These are phyloP conservation scores for Cryptococcus hybrid DNA, from an alignment of 1,284 basidiomycete species.

Conservation along the genomic window DNA sequence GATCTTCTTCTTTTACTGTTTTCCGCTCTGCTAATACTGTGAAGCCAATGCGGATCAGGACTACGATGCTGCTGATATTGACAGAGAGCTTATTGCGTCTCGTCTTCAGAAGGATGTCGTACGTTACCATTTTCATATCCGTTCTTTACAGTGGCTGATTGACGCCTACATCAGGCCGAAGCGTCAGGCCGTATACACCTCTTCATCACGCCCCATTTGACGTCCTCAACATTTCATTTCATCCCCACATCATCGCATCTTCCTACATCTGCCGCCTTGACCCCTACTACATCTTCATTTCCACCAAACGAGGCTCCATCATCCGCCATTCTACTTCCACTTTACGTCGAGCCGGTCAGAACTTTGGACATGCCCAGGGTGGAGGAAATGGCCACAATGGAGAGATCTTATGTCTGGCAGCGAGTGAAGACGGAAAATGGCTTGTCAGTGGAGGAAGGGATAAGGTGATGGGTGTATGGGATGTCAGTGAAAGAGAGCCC, in stretches of 20 bases:
- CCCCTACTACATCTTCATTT: conserved; percentile 63
- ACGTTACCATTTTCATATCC: conserved; percentile 24
- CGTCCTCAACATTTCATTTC: conserved; percentile 19
- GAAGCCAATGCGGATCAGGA: conserved; percentile 60
- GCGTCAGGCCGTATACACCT: conserved; percentile 46
- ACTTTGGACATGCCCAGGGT: conserved; percentile 53
- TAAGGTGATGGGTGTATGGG: conserved; percentile 77
- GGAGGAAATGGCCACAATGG: conserved; percentile 73
- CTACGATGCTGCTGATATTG: conserved; percentile 90
- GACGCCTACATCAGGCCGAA: conserved; percentile 35
- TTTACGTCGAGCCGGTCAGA: conserved; percentile 17
- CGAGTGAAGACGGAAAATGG: conserved; percentile 80
- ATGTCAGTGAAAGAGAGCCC: conserved; percentile 59
- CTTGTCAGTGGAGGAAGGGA: conserved; percentile 87
- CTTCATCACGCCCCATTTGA: conserved; percentile 20
- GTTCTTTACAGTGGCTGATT: not conserved
- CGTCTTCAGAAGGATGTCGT: conserved; percentile 84
- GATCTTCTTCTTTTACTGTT: conserved; percentile 30
- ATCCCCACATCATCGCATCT: conserved; percentile 30
- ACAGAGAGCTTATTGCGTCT: conserved; percentile 85
- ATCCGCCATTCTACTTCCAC: conserved; percentile 72
- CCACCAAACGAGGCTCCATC: conserved; percentile 82
- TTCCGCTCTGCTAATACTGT: conserved; percentile 4
- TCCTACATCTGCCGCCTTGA: conserved; percentile 20
- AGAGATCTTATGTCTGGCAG: conserved; percentile 75